phyloP scores from a whole-genome alignment of 805 yeast genomes.

The Candida nitratophila region DNA sequence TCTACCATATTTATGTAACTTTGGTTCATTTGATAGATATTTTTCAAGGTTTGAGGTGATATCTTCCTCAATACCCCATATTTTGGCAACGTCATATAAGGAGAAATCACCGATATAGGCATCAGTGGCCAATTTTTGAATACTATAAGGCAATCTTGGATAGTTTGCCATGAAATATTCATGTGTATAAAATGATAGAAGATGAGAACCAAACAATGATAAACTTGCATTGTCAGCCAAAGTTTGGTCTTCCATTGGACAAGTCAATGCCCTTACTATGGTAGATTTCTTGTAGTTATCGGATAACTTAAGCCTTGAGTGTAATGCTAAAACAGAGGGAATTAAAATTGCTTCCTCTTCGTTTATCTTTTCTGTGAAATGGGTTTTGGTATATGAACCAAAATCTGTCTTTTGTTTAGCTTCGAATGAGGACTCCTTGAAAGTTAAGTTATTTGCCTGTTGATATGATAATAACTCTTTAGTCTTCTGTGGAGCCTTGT shows the following conservation, averaged over 20 bases:
- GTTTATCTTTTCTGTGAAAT: slow-evolving; percentile 25
- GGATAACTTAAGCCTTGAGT: slow-evolving; percentile 66
- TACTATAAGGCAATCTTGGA: slow-evolving; percentile 84
- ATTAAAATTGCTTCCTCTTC: slow-evolving; percentile 51
- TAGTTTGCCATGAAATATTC: slow-evolving; percentile 69
- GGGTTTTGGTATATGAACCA: slow-evolving; percentile 23
- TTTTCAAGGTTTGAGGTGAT: slow-evolving; percentile 54
- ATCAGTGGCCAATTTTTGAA: slow-evolving; percentile 69
- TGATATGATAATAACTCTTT: background rate
- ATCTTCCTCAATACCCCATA: slow-evolving; percentile 90
- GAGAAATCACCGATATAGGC: slow-evolving; percentile 65
- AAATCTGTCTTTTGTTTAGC: slow-evolving; percentile 22
- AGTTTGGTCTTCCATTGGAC: slow-evolving; percentile 32
- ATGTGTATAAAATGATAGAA: slow-evolving; percentile 67
- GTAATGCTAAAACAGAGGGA: slow-evolving; percentile 73
- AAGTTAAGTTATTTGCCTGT: slow-evolving; percentile 13
- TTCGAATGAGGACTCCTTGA: slow-evolving; percentile 9
- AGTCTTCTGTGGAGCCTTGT: background rate
- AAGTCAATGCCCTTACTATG: slow-evolving; percentile 75
- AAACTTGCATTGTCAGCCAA: slow-evolving; percentile 72
- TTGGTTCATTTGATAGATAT: slow-evolving; percentile 61
- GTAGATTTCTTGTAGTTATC: slow-evolving; percentile 49
- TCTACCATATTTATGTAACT: slow-evolving; percentile 62
- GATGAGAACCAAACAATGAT: slow-evolving; percentile 72
- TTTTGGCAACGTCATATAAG: slow-evolving; percentile 56